Conservation (phyloP, 177 flowering plant species). For the Vitis hybrid region DNA sequence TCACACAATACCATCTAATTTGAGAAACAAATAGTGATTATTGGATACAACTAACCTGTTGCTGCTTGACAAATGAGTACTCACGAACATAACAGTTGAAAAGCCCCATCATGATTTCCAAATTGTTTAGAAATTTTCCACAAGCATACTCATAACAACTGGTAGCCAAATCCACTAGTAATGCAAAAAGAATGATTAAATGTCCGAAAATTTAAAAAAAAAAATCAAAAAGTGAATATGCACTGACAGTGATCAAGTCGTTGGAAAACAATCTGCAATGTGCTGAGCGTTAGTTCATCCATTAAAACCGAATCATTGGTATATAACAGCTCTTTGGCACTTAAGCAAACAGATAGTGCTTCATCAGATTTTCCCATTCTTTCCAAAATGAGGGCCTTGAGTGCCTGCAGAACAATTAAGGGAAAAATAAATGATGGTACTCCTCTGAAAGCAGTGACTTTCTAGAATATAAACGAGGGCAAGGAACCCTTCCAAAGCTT, state of each 20-base stretch:
- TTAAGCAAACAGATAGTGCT: slow-evolving; percentile 64
- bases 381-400: slow-evolving; percentile 82
- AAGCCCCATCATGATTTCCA: slow-evolving; percentile 91
- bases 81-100: slow-evolving; percentile 94
- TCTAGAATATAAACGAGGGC: too few relatives aligned
- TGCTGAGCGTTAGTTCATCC: slow-evolving; percentile 90
- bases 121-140: slow-evolving; percentile 64
- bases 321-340: slow-evolving; percentile 68
- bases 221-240: not conserved
- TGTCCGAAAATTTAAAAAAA: not conserved
- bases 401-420: slow-evolving; percentile 47
- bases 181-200: slow-evolving; percentile 6
- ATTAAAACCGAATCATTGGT: slow-evolving; percentile 41
- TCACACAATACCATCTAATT: not conserved
- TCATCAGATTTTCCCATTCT: slow-evolving; percentile 90
- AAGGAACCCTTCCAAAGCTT: too few relatives aligned
- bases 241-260: slow-evolving; percentile 83
- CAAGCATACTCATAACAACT: slow-evolving; percentile 88
- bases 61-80: slow-evolving; percentile 91
- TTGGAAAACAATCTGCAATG: slow-evolving; percentile 88
- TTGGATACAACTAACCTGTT: slow-evolving; percentile 60
- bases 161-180: slow-evolving; percentile 88
- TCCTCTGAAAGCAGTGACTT: not conserved
- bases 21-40: not conserved
- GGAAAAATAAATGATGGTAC: not conserved